These are phyloP conservation scores for Mikania micrantha DNA, from an alignment of 129 eudicot genomes.

Conservation along the genomic window DNA sequence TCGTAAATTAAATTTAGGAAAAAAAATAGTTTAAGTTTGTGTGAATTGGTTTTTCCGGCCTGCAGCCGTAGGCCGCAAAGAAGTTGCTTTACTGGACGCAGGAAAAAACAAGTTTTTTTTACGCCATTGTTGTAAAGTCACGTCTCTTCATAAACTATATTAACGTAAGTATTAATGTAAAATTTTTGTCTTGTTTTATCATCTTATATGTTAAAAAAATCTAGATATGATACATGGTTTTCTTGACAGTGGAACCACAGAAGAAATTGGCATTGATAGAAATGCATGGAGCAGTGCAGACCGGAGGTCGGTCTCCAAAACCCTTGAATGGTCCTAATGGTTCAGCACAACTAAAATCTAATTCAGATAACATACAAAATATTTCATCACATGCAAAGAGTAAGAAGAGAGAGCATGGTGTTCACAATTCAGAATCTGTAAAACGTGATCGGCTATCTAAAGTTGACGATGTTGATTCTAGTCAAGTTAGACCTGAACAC, in stretches of 20 bases:
- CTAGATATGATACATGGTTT: conserved; percentile 14
- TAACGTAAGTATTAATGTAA: conserved; percentile 42
- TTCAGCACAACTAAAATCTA: conserved; percentile 55
- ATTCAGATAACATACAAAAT: conserved; percentile 64
- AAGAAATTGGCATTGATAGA: conserved; percentile 56
- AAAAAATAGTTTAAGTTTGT: conserved; percentile 40
- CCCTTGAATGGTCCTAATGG: conserved; percentile 47
- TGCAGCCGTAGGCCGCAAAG: conserved; percentile 58
- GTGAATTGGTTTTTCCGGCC: conserved; percentile 81
- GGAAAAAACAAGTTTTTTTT: conserved; percentile 69
- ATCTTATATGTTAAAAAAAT: background rate
- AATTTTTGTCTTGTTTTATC: background rate
- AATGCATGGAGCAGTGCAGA: conserved; percentile 66
- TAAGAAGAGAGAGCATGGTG: conserved; percentile 67
- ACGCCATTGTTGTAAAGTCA: conserved; percentile 90
- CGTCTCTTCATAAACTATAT: conserved; percentile 63
- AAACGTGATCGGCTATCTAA: conserved; percentile 48
- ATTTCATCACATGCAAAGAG: conserved; percentile 62
- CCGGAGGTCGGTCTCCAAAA: conserved; percentile 89
- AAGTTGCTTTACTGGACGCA: conserved; percentile 44
- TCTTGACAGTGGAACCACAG: conserved; percentile 54
- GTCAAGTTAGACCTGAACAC: conserved; percentile 45
- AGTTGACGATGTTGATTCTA: conserved; percentile 62
- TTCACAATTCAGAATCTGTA: conserved; percentile 38
- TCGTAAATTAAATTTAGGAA: conserved; percentile 37